A percentile compares a stretch with the other conserved stretches of the same genome.
phyloP scores from a whole-genome alignment of 2,329 filamentous ascomycete genomes.

The Neurospora crassa region DNA sequence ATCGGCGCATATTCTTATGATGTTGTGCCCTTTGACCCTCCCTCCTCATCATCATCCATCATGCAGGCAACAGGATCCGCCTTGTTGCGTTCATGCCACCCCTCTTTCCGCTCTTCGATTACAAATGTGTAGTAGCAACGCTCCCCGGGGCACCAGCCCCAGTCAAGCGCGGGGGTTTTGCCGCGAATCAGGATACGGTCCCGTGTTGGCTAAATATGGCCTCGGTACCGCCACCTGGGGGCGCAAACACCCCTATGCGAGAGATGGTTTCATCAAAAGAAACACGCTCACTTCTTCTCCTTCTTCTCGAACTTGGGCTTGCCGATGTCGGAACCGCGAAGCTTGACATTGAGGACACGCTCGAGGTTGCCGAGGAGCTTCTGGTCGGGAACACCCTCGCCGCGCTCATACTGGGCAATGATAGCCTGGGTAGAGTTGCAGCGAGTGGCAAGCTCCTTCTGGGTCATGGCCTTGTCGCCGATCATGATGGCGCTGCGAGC shows the following conservation, averaged over 20 bases:
- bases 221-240: not conserved
- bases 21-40: not conserved
- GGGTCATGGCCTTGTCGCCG: slow-evolving; percentile 74
- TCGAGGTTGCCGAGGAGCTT: slow-evolving; percentile 72
- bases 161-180: not conserved
- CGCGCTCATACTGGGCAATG: slow-evolving; percentile 79
- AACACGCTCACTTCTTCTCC: slow-evolving; percentile 20
- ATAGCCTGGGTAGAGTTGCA: slow-evolving; percentile 78
- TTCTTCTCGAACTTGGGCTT: slow-evolving; percentile 24
- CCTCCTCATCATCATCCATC: not conserved
- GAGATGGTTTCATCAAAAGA: not conserved
- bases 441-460: slow-evolving; percentile 77
- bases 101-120: not conserved
- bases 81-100: not conserved
- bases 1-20: not conserved
- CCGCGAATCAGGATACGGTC: not conserved
- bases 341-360: slow-evolving; percentile 76
- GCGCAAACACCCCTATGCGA: not conserved
- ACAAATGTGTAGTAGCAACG: not conserved
- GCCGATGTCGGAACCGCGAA: slow-evolving; percentile 79
- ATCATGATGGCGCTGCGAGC: slow-evolving; percentile 65
- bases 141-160: not conserved
- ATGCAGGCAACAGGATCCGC: not conserved
- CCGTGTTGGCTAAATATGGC: not conserved
- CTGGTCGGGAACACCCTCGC: slow-evolving; percentile 69